Conservation (phyloP, 1,284 basidiomycete genomes). For the Fistulinella cinereoalba region DNA sequence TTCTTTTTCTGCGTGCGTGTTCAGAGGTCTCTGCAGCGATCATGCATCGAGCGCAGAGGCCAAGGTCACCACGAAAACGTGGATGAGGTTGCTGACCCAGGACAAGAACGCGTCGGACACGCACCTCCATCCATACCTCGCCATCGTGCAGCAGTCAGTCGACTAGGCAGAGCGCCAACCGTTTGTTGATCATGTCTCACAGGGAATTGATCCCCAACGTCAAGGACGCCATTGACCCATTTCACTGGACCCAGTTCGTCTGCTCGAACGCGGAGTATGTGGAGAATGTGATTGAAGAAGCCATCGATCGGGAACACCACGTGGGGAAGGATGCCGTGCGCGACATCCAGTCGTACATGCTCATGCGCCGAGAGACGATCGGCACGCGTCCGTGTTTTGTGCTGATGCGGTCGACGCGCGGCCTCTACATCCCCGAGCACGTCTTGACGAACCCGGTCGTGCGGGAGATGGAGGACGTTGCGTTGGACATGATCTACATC, state of each 20-base stretch:
- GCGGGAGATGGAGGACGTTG: conserved; percentile 28
- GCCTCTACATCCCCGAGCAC: conserved; percentile 24
- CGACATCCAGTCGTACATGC: conserved; percentile 27
- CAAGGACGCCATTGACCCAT: conserved; percentile 22
- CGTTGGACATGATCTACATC: conserved; percentile 28
- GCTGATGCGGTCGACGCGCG: conserved; percentile 29
- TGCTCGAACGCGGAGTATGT: conserved; percentile 20
- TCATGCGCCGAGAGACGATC: conserved; percentile 29
- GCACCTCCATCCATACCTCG: no score
- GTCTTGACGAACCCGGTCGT: conserved; percentile 22
- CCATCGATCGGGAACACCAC: conserved; percentile 25
- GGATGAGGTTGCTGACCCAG: no score
- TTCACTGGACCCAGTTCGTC: conserved; percentile 32
- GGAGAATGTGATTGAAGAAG: conserved; percentile 23
- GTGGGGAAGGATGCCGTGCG: conserved; percentile 9
- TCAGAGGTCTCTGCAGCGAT: no score
- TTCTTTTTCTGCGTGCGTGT: no score
- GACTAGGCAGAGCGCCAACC: neutral
- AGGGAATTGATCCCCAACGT: conserved; percentile 28
- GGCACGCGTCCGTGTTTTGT: conserved; percentile 30
- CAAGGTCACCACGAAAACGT: no score
- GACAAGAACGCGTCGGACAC: no score
- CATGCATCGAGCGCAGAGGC: no score
- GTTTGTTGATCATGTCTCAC: neutral
- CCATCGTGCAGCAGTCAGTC: no score